phyloP scores from a whole-genome alignment of 257 asterid genomes.

The Forsythia viridissima region DNA sequence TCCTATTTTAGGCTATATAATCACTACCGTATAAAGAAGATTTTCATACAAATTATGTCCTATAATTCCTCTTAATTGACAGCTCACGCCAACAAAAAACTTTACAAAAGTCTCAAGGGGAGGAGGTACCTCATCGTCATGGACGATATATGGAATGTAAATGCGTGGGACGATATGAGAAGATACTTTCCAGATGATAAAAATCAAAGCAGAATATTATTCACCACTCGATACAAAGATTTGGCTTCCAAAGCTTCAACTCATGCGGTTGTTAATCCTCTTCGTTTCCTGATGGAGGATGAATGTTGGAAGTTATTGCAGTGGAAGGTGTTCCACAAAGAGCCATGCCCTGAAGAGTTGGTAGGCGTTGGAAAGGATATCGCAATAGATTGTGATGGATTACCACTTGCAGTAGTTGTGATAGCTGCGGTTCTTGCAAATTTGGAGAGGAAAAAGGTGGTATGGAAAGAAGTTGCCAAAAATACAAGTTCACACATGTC shows the following conservation, averaged over 20 bases:
- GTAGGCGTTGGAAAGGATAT: slow-evolving; percentile 21
- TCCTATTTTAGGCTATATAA: no score
- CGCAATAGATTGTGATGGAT: slow-evolving; percentile 31
- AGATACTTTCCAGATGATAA: slow-evolving; percentile 11
- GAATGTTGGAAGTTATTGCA: slow-evolving; percentile 39
- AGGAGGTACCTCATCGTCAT: slow-evolving; percentile 37
- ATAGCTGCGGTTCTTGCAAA: slow-evolving; percentile 37
- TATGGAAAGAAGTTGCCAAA: slow-evolving; percentile 32
- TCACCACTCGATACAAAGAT: slow-evolving; percentile 29
- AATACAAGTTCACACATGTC: slow-evolving; percentile 10
- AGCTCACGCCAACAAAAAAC: background rate
- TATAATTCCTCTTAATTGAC: no score
- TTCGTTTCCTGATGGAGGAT: slow-evolving; percentile 1
- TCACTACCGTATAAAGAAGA: no score
- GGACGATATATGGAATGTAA: slow-evolving; percentile 46
- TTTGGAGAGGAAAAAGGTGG: background rate
- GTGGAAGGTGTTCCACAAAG: slow-evolving; percentile 28
- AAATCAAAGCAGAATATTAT: slow-evolving; percentile 35
- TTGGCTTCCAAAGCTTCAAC: slow-evolving; percentile 11
- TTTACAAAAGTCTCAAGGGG: slow-evolving; percentile 25
- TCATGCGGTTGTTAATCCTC: background rate
- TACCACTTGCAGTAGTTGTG: slow-evolving; percentile 44
- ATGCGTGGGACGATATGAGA: slow-evolving; percentile 21
- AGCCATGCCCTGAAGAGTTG: slow-evolving; percentile 29
- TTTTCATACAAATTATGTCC: no score